phyloP scores from a whole-genome alignment of 306 rosid species.

The Prinsepia uniflora region DNA sequence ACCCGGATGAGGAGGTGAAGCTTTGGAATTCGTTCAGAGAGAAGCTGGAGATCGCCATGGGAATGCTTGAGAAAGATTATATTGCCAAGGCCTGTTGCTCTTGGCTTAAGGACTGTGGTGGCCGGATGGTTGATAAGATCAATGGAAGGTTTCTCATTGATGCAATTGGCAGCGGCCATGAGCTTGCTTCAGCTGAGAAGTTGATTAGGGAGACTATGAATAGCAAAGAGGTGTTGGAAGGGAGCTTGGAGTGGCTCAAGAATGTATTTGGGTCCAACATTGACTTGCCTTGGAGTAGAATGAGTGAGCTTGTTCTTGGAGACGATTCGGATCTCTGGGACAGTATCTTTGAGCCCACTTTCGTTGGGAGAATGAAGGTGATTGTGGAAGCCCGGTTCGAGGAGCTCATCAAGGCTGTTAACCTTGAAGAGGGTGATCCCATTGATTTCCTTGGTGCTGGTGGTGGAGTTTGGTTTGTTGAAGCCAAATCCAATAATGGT shows the following conservation, averaged over 20 bases:
- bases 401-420: slow-evolving; percentile 50
- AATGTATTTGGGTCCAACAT: slow-evolving; percentile 90
- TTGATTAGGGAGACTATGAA: slow-evolving; percentile 87
- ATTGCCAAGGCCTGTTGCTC: slow-evolving; percentile 64
- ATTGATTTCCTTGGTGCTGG: slow-evolving; percentile 50
- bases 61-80: slow-evolving; percentile 61
- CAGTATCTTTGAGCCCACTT: slow-evolving; percentile 78
- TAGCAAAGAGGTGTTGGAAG: slow-evolving; percentile 81
- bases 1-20: slow-evolving; percentile 92
- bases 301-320: slow-evolving; percentile 85
- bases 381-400: slow-evolving; percentile 55
- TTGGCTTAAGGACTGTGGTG: slow-evolving; percentile 78
- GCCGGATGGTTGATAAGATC: slow-evolving; percentile 54
- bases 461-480: slow-evolving; percentile 92
- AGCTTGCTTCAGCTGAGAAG: slow-evolving; percentile 83
- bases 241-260: slow-evolving; percentile 92
- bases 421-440: slow-evolving; percentile 30
- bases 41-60: slow-evolving; percentile 61
- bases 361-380: slow-evolving; percentile 70
- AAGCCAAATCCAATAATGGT: slow-evolving; percentile 37
- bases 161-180: slow-evolving; percentile 65
- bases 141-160: slow-evolving; percentile 69
- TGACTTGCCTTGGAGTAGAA: slow-evolving; percentile 96
- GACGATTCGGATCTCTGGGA: slow-evolving; percentile 95
- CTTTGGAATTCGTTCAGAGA: slow-evolving; percentile 90